These are phyloP conservation scores for Paramecium sonneborni DNA, from an alignment of 73 alveolate species.

Conservation along the genomic window DNA sequence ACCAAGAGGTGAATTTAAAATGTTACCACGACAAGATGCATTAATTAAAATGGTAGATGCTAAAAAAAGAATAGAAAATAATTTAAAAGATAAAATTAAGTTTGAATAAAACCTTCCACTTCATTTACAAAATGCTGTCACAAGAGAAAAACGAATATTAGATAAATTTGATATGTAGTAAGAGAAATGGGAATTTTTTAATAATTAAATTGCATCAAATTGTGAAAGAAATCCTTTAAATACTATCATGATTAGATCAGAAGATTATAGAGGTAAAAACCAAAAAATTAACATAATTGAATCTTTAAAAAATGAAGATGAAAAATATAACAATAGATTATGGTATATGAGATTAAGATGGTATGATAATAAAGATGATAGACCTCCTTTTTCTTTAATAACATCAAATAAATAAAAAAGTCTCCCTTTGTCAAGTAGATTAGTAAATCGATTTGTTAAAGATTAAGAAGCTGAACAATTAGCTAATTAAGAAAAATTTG, in stretches of 20 bases:
- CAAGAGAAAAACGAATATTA: background rate
- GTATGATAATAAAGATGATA: slow-evolving; percentile 22
- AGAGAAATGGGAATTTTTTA: background rate
- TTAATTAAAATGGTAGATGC: background rate
- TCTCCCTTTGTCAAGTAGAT: background rate
- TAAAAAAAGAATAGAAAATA: background rate
- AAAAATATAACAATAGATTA: background rate
- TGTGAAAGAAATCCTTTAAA: background rate
- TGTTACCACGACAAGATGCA: background rate
- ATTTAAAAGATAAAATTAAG: background rate
- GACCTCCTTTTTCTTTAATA: slow-evolving; percentile 27
- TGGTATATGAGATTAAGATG: slow-evolving; percentile 57
- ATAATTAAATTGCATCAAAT: slow-evolving; percentile 26
- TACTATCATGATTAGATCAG: background rate
- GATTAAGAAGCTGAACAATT: background rate
- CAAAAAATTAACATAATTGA: background rate
- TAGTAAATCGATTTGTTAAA: background rate
- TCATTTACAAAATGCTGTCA: background rate
- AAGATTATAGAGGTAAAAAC: background rate
- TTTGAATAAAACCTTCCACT: background rate
- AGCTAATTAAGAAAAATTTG: background rate
- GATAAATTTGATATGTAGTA: background rate
- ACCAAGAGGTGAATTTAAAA: slow-evolving; percentile 18
- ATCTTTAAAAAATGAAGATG: background rate
- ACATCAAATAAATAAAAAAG: background rate